These are phyloP conservation scores for Chytriomyces sp. DNA, from an alignment of 192 early-diverging fungal genomes.

Conservation along the genomic window DNA sequence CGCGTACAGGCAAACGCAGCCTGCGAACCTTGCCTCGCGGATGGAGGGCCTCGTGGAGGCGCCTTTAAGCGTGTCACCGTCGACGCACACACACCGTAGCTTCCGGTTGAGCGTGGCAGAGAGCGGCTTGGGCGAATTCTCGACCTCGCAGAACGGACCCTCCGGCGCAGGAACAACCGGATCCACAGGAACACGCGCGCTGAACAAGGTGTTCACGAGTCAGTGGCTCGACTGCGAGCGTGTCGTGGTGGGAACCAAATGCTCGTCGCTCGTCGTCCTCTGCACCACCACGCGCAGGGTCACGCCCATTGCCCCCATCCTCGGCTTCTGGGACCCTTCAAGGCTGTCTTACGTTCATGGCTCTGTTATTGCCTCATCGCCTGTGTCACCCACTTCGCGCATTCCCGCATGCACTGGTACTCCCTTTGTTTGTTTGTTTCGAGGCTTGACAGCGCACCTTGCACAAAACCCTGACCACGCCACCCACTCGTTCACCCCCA, in stretches of 20 bases:
- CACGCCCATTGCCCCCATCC: conserved; percentile 35
- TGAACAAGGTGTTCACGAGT: conserved; percentile 64
- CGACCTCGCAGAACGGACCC: no score
- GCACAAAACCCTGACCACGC: background rate
- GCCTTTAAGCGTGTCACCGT: no score
- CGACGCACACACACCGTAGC: no score
- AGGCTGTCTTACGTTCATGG: background rate
- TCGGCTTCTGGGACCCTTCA: background rate
- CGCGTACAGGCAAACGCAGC: no score
- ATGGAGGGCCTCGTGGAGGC: no score
- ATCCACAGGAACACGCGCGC: no score
- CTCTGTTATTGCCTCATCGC: background rate
- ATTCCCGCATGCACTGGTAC: background rate
- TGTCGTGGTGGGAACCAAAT: conserved; percentile 67
- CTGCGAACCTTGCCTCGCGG: no score
- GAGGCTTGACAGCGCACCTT: background rate
- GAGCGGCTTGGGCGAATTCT: no score
- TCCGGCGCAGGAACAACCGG: no score
- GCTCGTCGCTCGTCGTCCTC: conserved; percentile 48
- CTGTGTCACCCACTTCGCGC: conserved; percentile 6
- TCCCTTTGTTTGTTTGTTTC: background rate
- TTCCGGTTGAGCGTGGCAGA: no score
- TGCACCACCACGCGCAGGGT: conserved; percentile 42
- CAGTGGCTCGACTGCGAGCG: conserved; percentile 54
- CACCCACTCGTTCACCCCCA: background rate